Evolutionary conservation across 1,139 yeast species (phyloP), one percentile per base, ranked within the genome.

Genomic region (Pichia sp.): DNA sequence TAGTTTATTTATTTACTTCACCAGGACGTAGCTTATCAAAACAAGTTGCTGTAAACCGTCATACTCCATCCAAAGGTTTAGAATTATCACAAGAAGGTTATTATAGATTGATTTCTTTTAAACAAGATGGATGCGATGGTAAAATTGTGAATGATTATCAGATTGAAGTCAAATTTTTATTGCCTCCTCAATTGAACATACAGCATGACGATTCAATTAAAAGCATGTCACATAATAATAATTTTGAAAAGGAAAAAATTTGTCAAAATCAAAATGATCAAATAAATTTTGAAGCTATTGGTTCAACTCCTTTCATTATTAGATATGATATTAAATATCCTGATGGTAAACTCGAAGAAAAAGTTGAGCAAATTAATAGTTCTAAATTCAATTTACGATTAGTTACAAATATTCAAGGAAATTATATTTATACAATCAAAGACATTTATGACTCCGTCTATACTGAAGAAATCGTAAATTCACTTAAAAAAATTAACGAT

Each of bases 91-190:
- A 79, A 49, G 83, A 80, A 46, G 97, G 97, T 33, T 67, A 67
- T 8, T 91, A 89, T 64, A 72, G 72, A 33, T 68, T 91, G 44
- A 60, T 71, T n/a, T 73, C 79, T 0, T 83, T 85, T 49, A 70
- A 66, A 19, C 95, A 86, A 64, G 81, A 80, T 13, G 81, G 79
- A 18, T 91, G 98, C 65, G 71, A 74, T 2, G 97, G 97, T 33
- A 68, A 65, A 9, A 73, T 87, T 19, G 62, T 67, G 1, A 56
- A 68, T 18, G 59, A 70, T 1, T 67, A 70, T 28, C 58, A 66
- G 1, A 71, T 83, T 34, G 70, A 68, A 25, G 75, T 87, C 0
- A 58, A 71, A 0, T 84, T 76, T 65, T 69, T 80, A 46, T 76
- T 78, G 7, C 80, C 76, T 58, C 98, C 98, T 18, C 63, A 66